Base-by-base conservation (phyloP, 257 asterid genomes). In the Salvia hispanica region DNA sequence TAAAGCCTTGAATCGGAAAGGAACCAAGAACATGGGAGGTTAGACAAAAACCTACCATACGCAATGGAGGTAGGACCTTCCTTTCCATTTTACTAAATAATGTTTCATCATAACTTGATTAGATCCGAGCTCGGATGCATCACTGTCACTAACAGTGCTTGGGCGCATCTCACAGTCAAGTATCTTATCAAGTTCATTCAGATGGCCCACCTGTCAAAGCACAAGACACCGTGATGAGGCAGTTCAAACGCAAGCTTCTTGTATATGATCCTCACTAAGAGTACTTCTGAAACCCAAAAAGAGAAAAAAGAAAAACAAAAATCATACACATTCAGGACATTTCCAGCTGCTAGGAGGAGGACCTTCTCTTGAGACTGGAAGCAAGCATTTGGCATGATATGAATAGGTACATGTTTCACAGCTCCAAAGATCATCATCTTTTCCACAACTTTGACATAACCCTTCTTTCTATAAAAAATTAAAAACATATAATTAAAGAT, bases 51-150 rank as follows among this genome's bases (percentile, higher is more conserved):
- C 59, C 72, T 79, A 94, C 99, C 99, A 94, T 73, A 91, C 66
- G 81, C 99, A 88, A 66, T 94, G 99, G 72, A 94, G 88, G 84
- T 94, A 85, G 34, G 99, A 94, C 76, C 76, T 58, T 66, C 95
- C 97, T 78, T 91, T 94, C 99, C 99, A 94, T 79, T 94, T 94
- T 39, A 94, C 88, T 74, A 94, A 83, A 81, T 88, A 94, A 76
- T 94, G 99, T 73, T 88, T 94, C 79, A 80, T 86, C 80, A 85
- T 78, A 75, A 77, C 87, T 83, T 88, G 97, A 80, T 85, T 81
- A 10, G 95, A 81, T 33, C 95, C 99, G 34, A 81, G 81, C 67
- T 78, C 75, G 36, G 95, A 76, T 52, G 84, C 88, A 79, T 88
- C 92, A 61, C 58, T 73, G 63, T 90, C 95, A 71, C 85, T 82